Base-by-base conservation (phyloP, 768 basidiomycete species). In the Leccinum disarticulatum region DNA sequence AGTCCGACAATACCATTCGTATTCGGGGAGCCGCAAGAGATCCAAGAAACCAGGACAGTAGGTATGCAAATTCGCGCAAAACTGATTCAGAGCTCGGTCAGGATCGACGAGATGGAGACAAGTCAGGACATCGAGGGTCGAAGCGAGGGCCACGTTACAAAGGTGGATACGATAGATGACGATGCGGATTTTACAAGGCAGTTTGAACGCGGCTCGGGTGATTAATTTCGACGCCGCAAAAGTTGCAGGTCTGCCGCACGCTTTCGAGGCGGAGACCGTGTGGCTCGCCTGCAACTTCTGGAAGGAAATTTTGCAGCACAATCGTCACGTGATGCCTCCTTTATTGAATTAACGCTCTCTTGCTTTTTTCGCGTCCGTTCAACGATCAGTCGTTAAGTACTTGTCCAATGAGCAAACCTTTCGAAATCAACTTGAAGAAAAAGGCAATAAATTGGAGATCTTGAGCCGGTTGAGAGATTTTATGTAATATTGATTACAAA, bases 81-180 rank as follows among this genome's bases (percentile, higher is more conserved):
- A 19, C 56, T 14, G 65, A 64, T 11, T 52, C 57, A 46, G 62
- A 59, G 8, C 58, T 56, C 47, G 66, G 69, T 59, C 59, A 58
- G 56, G 61, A 64, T 41, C 59, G 62, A 52, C 33, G 67, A 53
- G 61, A 69, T 55, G 64, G 68, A 63, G 70, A 68, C 55, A 63
- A 66, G 9, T 56, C 61, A 14, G 60, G 66, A 10, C 54, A 68
- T 38, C 50, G 66, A 31, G 67, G 63, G 30, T 54, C 72, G 6
- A 68, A 58, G 38, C 65, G 59, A 51, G 61, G 79, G 15, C 83
- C 84, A 57, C 78, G 82, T 46, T 86, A 84, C 66, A 80, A 59
- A 64, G 84, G 84, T 52, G 76, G 74, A 54, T 78, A 77, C 51
- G 59, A 63, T 65, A 73, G 72, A 66, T 76, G 63, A 96, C 85